Evolutionary conservation across 2,329 filamentous ascomycete genomes (phyloP).

Genomic region (Mycosphaerella arachidis): DNA sequence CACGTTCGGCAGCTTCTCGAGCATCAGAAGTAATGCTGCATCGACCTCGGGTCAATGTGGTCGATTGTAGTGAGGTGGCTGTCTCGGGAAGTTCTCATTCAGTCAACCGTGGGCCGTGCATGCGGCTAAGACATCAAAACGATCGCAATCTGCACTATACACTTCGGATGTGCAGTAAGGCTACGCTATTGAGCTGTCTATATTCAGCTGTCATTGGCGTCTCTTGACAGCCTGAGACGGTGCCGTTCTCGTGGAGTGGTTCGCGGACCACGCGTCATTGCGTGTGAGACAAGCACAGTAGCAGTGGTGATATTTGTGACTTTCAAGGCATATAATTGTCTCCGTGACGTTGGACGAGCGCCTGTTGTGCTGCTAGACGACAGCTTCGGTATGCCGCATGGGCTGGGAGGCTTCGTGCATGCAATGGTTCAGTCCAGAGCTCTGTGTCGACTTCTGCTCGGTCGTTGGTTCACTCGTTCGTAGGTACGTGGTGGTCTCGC

Average conservation of each 20-base stretch:
- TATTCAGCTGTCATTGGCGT: not conserved
- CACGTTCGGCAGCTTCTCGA: not conserved
- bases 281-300: not conserved
- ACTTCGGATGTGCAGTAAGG: not conserved
- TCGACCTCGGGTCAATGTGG: not conserved
- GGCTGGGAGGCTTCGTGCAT: not conserved
- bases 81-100: not conserved
- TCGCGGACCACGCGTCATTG: not conserved
- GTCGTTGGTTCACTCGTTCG: too few relatives aligned
- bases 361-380: not conserved
- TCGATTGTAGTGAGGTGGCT: not conserved
- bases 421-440: not conserved
- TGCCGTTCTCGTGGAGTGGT: not conserved
- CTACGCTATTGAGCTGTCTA: not conserved
- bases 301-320: not conserved
- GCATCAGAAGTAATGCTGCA: not conserved
- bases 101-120: not conserved
- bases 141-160: not conserved
- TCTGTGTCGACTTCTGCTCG: not conserved
- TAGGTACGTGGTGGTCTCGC: too few relatives aligned
- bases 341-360: not conserved
- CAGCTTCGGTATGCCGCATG: not conserved
- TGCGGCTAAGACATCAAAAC: not conserved
- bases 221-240: not conserved
- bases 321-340: not conserved